A percentile compares a stretch with the other conserved stretches of the same genome.
These are phyloP conservation scores for Umbelopsis ramanniana DNA, from an alignment of 192 early-diverging fungal genomes.

Conservation along the genomic window DNA sequence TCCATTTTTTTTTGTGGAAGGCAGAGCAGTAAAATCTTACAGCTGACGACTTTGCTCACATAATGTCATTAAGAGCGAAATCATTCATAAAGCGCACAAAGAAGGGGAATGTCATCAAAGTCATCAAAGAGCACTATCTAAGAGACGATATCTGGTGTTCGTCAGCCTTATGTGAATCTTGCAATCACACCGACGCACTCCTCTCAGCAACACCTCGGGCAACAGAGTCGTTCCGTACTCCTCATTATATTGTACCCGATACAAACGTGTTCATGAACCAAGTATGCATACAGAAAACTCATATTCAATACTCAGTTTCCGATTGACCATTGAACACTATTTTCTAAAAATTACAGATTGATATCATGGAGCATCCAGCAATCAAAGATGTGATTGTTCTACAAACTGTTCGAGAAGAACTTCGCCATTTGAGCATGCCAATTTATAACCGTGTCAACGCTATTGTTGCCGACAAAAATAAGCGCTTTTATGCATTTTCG, in stretches of 20 bases:
- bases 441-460: slow-evolving; percentile 81
- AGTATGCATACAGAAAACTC: slow-evolving; percentile 45
- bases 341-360: slow-evolving; percentile 69
- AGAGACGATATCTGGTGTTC: slow-evolving; percentile 95
- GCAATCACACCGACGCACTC: slow-evolving; percentile 44
- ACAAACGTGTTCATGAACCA: slow-evolving; percentile 95
- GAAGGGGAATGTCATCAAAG: slow-evolving; percentile 90
- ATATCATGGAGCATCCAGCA: slow-evolving; percentile 88
- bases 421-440: slow-evolving; percentile 79
- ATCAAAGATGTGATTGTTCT: slow-evolving; percentile 91
- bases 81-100: slow-evolving; percentile 89
- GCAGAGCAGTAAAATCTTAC: neutral
- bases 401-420: slow-evolving; percentile 93
- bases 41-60: neutral
- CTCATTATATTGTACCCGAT: slow-evolving; percentile 90
- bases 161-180: slow-evolving; percentile 58
- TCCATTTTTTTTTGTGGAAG: neutral
- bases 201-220: slow-evolving; percentile 56
- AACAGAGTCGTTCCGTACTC: slow-evolving; percentile 49
- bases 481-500: slow-evolving; percentile 90
- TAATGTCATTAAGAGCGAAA: slow-evolving; percentile 66
- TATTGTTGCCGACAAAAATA: slow-evolving; percentile 72
- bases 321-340: slow-evolving; percentile 13
- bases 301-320: neutral
- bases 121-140: slow-evolving; percentile 96